Conservation (phyloP, 352 stramenopile species). For the Globisporangium parvum region DNA sequence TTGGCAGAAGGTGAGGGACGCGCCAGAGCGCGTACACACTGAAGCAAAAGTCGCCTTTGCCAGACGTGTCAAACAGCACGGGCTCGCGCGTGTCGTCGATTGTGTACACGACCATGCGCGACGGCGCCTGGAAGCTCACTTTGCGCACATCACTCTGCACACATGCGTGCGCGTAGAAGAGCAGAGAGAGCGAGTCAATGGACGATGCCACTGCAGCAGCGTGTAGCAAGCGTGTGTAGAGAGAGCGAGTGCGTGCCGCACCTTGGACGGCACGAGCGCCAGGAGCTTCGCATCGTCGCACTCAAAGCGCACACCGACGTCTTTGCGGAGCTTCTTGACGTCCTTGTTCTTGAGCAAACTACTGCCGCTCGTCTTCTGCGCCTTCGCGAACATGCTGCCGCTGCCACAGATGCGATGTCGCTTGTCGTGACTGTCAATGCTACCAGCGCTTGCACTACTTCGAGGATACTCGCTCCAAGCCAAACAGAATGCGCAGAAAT, state of each 20-base stretch:
- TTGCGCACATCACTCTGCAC: conserved; percentile 48
- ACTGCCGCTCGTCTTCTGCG: conserved; percentile 69
- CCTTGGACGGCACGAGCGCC: conserved; percentile 42
- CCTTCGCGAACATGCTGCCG: conserved; percentile 70
- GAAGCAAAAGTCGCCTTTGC: conserved; percentile 47
- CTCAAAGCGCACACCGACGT: conserved; percentile 34
- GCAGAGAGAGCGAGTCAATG: not conserved
- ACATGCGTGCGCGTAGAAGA: not conserved
- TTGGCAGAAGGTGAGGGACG: conserved; percentile 36
- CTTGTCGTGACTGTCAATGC: no score
- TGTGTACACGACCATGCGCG: conserved; percentile 64
- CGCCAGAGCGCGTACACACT: conserved; percentile 70
- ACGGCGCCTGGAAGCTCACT: conserved; percentile 72
- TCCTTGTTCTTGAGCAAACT: conserved; percentile 83
- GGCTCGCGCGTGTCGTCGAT: conserved; percentile 53
- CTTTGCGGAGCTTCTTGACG: conserved; percentile 76
- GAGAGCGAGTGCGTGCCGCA: not conserved
- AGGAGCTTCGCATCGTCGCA: conserved; percentile 29
- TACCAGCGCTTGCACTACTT: no score
- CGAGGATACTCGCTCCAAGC: not conserved
- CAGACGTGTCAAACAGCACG: conserved; percentile 63
- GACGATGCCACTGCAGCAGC: not conserved
- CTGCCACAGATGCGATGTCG: not conserved
- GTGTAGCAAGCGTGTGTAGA: not conserved
- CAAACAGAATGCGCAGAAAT: not conserved